Evolutionary conservation across 306 rosid genomes (phyloP).

Genomic region (Dalbergia cultrata): DNA sequence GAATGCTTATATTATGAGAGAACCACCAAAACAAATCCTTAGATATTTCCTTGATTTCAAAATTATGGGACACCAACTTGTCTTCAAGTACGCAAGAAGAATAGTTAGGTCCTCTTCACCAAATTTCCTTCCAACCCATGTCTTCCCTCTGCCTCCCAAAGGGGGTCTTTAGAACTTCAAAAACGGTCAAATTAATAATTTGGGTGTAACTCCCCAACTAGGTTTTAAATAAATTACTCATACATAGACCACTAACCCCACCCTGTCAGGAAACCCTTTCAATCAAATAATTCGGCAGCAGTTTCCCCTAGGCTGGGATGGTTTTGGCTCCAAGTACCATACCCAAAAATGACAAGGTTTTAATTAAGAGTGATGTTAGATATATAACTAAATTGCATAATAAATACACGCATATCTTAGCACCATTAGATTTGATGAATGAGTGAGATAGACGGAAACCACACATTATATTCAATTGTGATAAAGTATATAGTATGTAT

Average conservation of each 20-base stretch:
- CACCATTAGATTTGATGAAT: no score
- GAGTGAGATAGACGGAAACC: no score
- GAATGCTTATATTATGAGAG: background rate
- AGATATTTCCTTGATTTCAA: background rate
- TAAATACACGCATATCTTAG: no score
- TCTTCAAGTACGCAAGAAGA: background rate
- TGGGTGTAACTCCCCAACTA: slow-evolving; percentile 12
- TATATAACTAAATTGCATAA: no score
- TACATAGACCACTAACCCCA: background rate
- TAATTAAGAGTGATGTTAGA: no score
- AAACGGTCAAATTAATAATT: background rate
- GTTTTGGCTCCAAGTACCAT: slow-evolving; percentile 24
- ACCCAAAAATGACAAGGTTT: background rate
- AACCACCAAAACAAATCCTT: background rate
- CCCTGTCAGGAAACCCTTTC: background rate
- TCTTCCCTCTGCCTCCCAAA: background rate
- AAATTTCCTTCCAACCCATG: background rate
- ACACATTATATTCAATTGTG: no score
- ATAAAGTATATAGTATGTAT: no score
- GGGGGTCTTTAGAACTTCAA: no score
- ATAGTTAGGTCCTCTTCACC: background rate
- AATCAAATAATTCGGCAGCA: background rate
- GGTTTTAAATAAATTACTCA: background rate
- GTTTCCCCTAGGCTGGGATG: background rate
- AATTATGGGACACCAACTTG: background rate